These are phyloP conservation scores for Alternaria rosae DNA, from an alignment of 2,329 filamentous ascomycete species.

Conservation along the genomic window DNA sequence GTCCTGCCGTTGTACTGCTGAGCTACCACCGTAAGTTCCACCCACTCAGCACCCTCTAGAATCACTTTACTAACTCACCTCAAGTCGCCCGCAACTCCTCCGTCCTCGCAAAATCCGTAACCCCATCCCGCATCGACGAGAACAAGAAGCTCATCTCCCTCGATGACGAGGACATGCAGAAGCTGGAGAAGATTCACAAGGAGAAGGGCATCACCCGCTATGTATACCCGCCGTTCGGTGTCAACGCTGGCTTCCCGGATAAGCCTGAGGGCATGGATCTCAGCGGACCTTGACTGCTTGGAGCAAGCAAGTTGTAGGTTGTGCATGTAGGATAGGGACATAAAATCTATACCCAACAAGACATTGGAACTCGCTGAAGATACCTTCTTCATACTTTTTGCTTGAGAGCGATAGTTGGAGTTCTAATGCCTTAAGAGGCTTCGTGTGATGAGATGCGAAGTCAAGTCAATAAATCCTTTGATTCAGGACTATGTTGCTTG, in stretches of 20 bases:
- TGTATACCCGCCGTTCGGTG: constrained; percentile 59
- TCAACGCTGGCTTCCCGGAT: constrained; percentile 59
- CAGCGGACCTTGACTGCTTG: constrained; percentile 36
- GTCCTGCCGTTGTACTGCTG: constrained; percentile 66
- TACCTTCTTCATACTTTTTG: neutral
- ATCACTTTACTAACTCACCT: constrained; percentile 1
- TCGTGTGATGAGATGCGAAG: neutral
- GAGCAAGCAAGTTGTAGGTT: constrained; percentile 13
- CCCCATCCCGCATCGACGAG: constrained; percentile 70
- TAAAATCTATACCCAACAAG: constrained; percentile 21
- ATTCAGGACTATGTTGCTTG: neutral
- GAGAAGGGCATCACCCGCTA: constrained; percentile 56
- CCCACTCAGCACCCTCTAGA: neutral
- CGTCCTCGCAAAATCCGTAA: constrained; percentile 77
- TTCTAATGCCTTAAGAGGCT: neutral
- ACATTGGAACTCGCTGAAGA: neutral
- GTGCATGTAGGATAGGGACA: constrained; percentile 4
- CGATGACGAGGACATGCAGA: constrained; percentile 68
- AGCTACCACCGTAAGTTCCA: constrained; percentile 72
- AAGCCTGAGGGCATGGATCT: constrained; percentile 51
- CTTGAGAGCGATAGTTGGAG: neutral
- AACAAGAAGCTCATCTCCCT: constrained; percentile 73
- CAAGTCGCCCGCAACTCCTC: constrained; percentile 73
- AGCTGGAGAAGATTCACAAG: constrained; percentile 56
- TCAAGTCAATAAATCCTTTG: neutral